Conservation (phyloP, 331 rosid species). For the Arachis monticola region DNA sequence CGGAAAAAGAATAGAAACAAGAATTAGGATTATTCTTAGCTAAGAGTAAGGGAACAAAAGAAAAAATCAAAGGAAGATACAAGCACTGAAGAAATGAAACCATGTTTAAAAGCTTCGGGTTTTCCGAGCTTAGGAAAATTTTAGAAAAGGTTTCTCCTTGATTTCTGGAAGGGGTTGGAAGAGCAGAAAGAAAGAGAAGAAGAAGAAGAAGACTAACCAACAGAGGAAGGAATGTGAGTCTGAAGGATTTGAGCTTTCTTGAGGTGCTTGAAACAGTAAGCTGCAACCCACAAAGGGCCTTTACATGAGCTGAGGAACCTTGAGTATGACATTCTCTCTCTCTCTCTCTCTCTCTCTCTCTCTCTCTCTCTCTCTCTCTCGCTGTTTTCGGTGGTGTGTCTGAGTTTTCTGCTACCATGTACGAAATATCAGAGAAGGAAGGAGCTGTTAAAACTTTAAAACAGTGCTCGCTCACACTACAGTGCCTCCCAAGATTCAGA, state of each 20-base stretch:
- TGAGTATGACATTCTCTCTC: slow-evolving; percentile 49
- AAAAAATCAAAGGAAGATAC: background rate
- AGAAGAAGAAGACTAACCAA: slow-evolving; percentile 56
- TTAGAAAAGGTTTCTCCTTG: background rate
- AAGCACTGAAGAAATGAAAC: slow-evolving; percentile 16
- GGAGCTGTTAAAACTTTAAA: no score
- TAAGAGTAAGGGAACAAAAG: background rate
- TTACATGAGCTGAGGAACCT: slow-evolving; percentile 47
- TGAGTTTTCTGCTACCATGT: no score
- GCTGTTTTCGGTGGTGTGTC: no score
- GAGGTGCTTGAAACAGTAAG: slow-evolving; percentile 67
- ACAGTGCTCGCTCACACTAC: no score
- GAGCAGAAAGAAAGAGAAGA: background rate
- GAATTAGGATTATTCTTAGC: background rate
- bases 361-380: no score
- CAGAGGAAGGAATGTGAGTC: slow-evolving; percentile 64
- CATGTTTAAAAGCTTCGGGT: background rate
- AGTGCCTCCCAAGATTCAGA: no score
- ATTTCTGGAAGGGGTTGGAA: background rate
- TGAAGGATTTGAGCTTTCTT: slow-evolving; percentile 65
- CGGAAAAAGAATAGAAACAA: background rate
- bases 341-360: no score
- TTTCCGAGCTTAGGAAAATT: background rate
- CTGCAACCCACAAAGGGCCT: slow-evolving; percentile 79
- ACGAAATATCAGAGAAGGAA: no score